phyloP scores from a whole-genome alignment of 805 yeast genomes.

The Candida patagonica region DNA sequence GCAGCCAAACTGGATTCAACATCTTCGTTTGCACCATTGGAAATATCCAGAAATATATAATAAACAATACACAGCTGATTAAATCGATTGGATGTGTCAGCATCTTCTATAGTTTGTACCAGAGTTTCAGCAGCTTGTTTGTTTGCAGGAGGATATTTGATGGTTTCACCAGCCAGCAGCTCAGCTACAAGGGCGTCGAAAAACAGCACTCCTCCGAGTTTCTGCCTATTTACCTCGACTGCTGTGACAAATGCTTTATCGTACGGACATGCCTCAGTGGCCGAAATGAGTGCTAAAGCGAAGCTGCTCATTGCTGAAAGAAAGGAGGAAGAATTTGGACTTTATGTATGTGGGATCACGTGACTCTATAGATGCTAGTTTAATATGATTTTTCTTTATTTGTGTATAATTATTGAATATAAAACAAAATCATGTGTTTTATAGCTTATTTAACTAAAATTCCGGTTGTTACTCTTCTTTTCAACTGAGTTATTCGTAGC shows the following conservation, averaged over 20 bases:
- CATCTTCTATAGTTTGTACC: conserved; percentile 8
- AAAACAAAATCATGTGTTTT: too few relatives aligned
- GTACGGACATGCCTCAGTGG: neutral
- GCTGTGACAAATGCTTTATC: neutral
- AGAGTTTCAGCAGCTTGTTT: conserved; percentile 6
- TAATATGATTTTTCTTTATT: too few relatives aligned
- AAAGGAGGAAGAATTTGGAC: too few relatives aligned
- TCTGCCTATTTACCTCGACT: conserved; percentile 6
- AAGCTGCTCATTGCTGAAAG: conserved; percentile 5
- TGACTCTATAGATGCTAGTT: too few relatives aligned
- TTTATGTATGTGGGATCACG: too few relatives aligned
- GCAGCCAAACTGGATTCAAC: conserved; percentile 13
- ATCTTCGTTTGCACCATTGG: conserved; percentile 4
- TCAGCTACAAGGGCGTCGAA: conserved; percentile 13
- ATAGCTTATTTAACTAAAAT: too few relatives aligned
- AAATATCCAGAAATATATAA: conserved; percentile 17
- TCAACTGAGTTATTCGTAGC: too few relatives aligned
- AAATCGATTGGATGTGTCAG: conserved; percentile 4
- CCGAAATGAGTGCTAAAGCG: conserved; percentile 1
- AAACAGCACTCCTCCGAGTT: conserved; percentile 13
- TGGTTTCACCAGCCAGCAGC: conserved; percentile 9
- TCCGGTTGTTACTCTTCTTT: too few relatives aligned
- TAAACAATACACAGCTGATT: conserved; percentile 14
- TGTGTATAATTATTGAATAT: too few relatives aligned
- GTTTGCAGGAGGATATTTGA: conserved; percentile 15